Conservation (phyloP, 2,329 filamentous ascomycete genomes). For the Sclerotinia minor region DNA sequence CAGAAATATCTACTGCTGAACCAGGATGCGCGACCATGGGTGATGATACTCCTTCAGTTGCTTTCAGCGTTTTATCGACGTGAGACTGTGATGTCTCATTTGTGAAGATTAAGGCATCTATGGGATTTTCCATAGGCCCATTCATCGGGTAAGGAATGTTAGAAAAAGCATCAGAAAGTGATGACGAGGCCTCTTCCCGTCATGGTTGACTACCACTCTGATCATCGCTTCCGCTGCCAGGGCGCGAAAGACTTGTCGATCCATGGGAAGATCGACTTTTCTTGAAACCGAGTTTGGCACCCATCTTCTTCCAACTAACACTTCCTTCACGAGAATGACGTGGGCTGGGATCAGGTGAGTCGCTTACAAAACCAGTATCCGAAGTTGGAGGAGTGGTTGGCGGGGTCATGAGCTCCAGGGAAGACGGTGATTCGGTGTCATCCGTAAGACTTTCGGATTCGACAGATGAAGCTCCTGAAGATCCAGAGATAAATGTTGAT, state of each 20-base stretch:
- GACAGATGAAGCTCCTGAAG: constrained; percentile 48
- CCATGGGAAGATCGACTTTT: constrained; percentile 51
- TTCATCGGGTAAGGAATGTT: constrained; percentile 37
- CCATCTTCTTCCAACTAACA: constrained; percentile 62
- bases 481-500: constrained; percentile 35
- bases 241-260: constrained; percentile 45
- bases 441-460: constrained; percentile 57
- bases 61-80: constrained; percentile 38
- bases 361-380: constrained; percentile 43
- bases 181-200: constrained; percentile 59
- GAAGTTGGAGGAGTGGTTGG: constrained; percentile 69
- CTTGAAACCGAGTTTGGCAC: constrained; percentile 60
- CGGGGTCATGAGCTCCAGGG: constrained; percentile 68
- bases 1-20: constrained; percentile 39
- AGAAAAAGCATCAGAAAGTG: constrained; percentile 44
- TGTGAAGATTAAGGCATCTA: constrained; percentile 27
- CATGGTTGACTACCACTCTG: constrained; percentile 50
- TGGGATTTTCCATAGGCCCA: constrained; percentile 36
- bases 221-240: constrained; percentile 38
- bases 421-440: constrained; percentile 56
- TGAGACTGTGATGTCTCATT: constrained; percentile 29
- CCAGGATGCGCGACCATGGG: constrained; percentile 41
- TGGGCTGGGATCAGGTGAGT: constrained; percentile 37
- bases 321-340: constrained; percentile 31
- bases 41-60: constrained; percentile 37